Base-by-base conservation (phyloP, 371 early-diverging fungal genomes). In the Mortierella sp. region DNA sequence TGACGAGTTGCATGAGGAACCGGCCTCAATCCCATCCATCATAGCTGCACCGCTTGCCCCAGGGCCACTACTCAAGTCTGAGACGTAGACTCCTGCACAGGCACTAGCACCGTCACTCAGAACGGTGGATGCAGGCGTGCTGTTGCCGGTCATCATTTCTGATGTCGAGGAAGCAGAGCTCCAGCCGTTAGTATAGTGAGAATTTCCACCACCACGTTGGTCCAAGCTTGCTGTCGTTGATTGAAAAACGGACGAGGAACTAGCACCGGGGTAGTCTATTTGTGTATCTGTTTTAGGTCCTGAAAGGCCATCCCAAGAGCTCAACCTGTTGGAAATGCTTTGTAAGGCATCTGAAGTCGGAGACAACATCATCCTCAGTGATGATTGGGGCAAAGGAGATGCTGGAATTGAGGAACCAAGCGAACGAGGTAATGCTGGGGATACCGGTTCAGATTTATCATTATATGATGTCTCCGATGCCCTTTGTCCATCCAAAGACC, bases 291-390 rank as follows among this genome's bases (percentile, higher is more conserved):
- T 30, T 22, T 69, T 67, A 45, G 79, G 20, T 3, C 66, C 68
- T 16, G 70, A 49, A 5, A 76, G 57, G 0, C 76, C 81, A 10
- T 72, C 69, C 81, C 81, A 81, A 1, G 81, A 60, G 51, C 72
- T 72, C 66, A 81, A 9, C 10, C 67, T 62, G 49, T 70, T 74
- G 2, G 76, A 72, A n/a, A 72, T 70, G 30, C 61, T 64, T 24
- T 74, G 79, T 4, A 73, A 39, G 3, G 62, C 69, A 1, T 72
- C 75, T 1, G 76, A 28, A 3, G 81, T 72, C 12, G 81, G 76
- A 1, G 81, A 81, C 16, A 81, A 67, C 22, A 81, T n/a, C 68
- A 81, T 63, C 0, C 70, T 64, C 20, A 69, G 59, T 1, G 76
- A 37, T 11, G 83, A 59, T 30, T 72, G 73, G 8, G 62, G 62